Conservation (phyloP, 495 filamentous ascomycete genomes). For the Trichoderma asperelloides region DNA sequence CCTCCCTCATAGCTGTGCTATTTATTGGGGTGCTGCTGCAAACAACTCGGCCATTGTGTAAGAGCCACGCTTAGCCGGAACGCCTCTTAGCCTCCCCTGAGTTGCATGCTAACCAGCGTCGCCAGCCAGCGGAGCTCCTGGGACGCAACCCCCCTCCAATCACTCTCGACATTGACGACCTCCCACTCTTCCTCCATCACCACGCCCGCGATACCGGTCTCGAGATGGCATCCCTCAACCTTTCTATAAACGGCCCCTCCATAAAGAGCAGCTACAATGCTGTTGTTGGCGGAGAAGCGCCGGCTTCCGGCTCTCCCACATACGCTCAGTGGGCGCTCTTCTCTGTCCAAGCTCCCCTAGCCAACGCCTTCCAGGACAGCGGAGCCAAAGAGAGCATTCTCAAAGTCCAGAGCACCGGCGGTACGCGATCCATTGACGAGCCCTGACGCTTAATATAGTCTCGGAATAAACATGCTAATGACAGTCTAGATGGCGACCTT, state of each 20-base stretch:
- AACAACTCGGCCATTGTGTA: background rate
- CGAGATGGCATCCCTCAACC: conserved; percentile 83
- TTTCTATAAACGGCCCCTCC: conserved; percentile 81
- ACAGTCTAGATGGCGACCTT: conserved; percentile 75
- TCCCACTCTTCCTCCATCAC: background rate
- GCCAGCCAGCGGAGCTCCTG: background rate
- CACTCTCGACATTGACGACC: background rate
- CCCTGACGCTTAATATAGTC: background rate
- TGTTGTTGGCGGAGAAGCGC: conserved; percentile 63
- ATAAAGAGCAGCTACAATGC: conserved; percentile 89
- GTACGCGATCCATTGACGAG: conserved; percentile 36
- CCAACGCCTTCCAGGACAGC: conserved; percentile 82
- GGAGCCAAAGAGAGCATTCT: conserved; percentile 84
- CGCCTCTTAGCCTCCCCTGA: background rate
- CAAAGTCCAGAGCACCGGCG: conserved; percentile 86
- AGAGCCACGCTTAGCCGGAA: background rate
- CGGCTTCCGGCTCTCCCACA: conserved; percentile 49
- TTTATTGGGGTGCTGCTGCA: background rate
- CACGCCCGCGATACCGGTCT: background rate
- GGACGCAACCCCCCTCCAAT: background rate
- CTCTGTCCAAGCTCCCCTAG: conserved; percentile 79
- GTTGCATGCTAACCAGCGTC: background rate
- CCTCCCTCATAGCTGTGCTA: background rate
- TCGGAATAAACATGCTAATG: background rate
- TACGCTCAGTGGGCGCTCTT: conserved; percentile 78